Conservation (phyloP, 768 basidiomycete genomes). For the Coprinopsis sp. region DNA sequence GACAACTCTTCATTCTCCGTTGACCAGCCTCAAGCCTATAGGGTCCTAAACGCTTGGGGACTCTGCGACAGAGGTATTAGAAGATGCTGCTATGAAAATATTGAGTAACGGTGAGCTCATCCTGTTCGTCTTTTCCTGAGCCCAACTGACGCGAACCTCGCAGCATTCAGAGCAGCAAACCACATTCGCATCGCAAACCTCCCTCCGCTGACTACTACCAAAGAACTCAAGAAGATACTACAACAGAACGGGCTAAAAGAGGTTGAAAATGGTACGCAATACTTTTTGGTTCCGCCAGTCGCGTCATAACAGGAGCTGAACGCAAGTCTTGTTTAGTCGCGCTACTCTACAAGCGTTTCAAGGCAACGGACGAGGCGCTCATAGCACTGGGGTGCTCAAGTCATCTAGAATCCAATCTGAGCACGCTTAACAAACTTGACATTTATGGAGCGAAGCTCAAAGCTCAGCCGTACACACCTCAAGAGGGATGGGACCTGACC, state of each 20-base stretch:
- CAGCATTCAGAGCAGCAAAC: constrained; percentile 23
- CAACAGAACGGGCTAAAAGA: constrained; percentile 38
- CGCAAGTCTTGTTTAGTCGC: constrained; percentile 50
- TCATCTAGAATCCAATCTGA: constrained; percentile 36
- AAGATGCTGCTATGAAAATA: constrained; percentile 8
- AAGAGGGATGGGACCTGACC: constrained; percentile 11
- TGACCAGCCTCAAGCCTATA: too few species aligned
- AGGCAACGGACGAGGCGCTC: constrained; percentile 54
- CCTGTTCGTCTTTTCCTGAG: neutral
- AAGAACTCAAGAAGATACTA: constrained; percentile 49
- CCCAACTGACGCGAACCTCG: neutral
- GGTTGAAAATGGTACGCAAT: constrained; percentile 42
- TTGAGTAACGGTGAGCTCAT: constrained; percentile 2
- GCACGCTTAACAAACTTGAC: constrained; percentile 36
- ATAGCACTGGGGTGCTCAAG: constrained; percentile 50
- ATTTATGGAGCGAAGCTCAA: constrained; percentile 42
- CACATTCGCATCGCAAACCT: constrained; percentile 48
- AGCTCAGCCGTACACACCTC: constrained; percentile 23
- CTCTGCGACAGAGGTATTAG: neutral
- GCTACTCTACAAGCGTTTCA: constrained; percentile 56
- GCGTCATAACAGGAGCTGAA: too few species aligned
- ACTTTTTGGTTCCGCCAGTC: too few species aligned
- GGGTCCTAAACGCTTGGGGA: too few species aligned
- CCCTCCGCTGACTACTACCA: constrained; percentile 47
- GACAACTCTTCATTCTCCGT: too few species aligned